Conservation (phyloP, 345 rosid genomes). For the Aegle marmelos region DNA sequence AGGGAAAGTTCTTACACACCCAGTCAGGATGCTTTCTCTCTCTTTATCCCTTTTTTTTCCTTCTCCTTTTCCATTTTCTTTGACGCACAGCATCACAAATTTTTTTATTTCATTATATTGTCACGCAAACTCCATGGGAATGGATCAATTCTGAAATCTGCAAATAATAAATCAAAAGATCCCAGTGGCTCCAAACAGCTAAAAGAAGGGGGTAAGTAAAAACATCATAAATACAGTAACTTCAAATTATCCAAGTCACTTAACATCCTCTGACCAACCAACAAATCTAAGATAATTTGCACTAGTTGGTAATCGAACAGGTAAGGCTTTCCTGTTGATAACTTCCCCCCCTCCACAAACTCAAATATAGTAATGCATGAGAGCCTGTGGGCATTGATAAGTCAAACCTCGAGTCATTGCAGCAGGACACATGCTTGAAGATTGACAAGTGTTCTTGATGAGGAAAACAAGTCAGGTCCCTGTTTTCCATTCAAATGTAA, state of each 20-base stretch:
- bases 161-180: constrained; percentile 17
- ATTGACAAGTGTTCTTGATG: neutral
- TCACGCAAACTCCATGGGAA: constrained; percentile 21
- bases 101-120: constrained; percentile 16
- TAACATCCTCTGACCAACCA: constrained; percentile 19
- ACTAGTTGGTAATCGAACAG: constrained; percentile 12
- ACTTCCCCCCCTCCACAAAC: constrained; percentile 4
- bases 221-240: constrained; percentile 20
- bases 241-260: constrained; percentile 9
- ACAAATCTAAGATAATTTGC: constrained; percentile 19
- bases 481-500: constrained; percentile 55
- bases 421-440: neutral
- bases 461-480: neutral
- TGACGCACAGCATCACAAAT: neutral
- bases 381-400: constrained; percentile 20
- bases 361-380: constrained; percentile 9
- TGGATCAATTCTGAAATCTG: constrained; percentile 28
- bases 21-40: neutral
- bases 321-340: constrained; percentile 14
- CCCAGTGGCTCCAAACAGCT: constrained; percentile 20
- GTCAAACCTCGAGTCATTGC: constrained; percentile 3
- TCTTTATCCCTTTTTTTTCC: too few species aligned
- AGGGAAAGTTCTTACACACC: neutral
- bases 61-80: neutral
- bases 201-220: neutral